Base-by-base conservation (phyloP, 1,284 basidiomycete genomes). In the Sanghuangporus sanghuang region DNA sequence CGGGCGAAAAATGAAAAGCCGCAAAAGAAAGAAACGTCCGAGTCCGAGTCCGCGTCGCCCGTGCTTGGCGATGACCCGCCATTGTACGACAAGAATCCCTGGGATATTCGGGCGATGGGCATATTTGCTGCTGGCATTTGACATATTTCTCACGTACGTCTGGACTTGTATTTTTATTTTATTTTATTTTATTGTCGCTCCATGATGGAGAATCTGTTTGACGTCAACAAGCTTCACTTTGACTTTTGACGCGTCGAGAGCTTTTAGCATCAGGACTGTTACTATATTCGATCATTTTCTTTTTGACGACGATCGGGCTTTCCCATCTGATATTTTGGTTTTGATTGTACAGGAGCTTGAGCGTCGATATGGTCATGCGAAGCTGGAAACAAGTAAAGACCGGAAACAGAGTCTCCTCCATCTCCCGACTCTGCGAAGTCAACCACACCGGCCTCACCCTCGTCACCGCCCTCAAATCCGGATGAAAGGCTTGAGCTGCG, bases 71-170 rank as follows among this genome's bases (percentile, higher is more conserved):
- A 62, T 48, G 57, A 62, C 7, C 65, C 61, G 21, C 65, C 58
- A 42, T 53, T 66, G 35, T 66, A 48, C 54, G 61, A 66, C 52
- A 50, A 57, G 44, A 66, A 66, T 38, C 65, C 65, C 65, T 35
- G 27, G 48, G 2, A 57, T 56, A 35, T 66, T 57, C 57, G 62
- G 57, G n/a, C 65, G 65, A 27, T 66, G 65, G 65, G 52, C 36
- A 6, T 66, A 52, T 23, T 38, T 53, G 2, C 21, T 63, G 57
- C 36, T 66, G 21, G 65, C 44, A n/a, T 12, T 66, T 16, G 65
- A 63, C 40, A 55, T 66, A 14, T 16, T 66, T 12, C 63, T 63
- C 62, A 61, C 54, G 65, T 66, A 53, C 14, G 65, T 66, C 12
- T 14, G 16, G 35, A 48, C 55, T 57, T 49, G 23, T 44, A 46